A percentile compares a stretch with the other conserved stretches of the same genome.
Evolutionary conservation across 305 asterid species (phyloP).

Genomic region (Plantago lanceolata): DNA sequence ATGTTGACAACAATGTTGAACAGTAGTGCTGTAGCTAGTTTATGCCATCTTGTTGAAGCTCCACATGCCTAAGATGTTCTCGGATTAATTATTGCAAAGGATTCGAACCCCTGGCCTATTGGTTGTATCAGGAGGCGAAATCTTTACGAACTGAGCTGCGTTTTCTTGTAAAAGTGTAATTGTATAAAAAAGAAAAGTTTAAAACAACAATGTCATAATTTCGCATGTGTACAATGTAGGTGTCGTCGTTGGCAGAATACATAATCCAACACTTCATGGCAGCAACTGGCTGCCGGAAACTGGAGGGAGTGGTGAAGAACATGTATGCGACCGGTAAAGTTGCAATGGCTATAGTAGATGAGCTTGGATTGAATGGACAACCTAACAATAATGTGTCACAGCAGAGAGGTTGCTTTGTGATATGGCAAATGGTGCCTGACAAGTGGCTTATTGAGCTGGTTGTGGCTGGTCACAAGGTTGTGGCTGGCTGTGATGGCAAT

Average conservation of each 20-base stretch:
- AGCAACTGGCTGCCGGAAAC: conserved; percentile 69
- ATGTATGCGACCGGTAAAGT: conserved; percentile 69
- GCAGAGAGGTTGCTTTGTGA: conserved; percentile 71
- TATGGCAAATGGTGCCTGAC: conserved; percentile 82
- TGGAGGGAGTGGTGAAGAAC: conserved; percentile 51
- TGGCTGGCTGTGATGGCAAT: conserved; percentile 74
- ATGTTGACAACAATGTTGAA: neutral
- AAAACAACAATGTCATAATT: too few species aligned
- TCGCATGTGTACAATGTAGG: conserved; percentile 24
- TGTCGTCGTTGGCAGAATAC: conserved; percentile 73
- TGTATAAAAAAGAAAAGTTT: too few species aligned
- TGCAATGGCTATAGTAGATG: conserved; percentile 59
- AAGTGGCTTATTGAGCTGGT: conserved; percentile 73
- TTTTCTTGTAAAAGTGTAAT: too few species aligned
- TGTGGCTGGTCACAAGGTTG: conserved; percentile 67
- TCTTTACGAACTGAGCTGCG: too few species aligned
- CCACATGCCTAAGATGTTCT: too few species aligned
- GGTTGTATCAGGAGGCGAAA: too few species aligned
- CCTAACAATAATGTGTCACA: conserved; percentile 1
- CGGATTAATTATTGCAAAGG: too few species aligned
- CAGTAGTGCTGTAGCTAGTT: too few species aligned
- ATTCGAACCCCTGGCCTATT: too few species aligned
- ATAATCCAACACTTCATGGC: conserved; percentile 75
- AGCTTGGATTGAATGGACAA: conserved; percentile 27
- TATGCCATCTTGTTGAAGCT: too few species aligned